A percentile compares a stretch with the other conserved stretches of the same genome.
Evolutionary conservation across 257 asterid species (phyloP).

Genomic region (Solanum chaucha): DNA sequence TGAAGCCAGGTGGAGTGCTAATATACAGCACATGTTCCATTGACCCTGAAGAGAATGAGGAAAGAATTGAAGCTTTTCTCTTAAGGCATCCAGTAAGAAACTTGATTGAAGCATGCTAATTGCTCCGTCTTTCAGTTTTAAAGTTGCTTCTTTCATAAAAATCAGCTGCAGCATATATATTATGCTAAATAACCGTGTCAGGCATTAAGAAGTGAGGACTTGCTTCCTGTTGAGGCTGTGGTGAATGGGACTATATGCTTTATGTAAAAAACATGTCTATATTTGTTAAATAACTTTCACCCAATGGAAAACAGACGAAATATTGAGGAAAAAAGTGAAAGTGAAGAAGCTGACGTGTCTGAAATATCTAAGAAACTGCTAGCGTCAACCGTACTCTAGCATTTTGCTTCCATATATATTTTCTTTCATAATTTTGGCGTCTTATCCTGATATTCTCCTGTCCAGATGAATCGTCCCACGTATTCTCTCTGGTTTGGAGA

Average conservation of each 20-base stretch:
- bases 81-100: constrained; percentile 52
- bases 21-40: constrained; percentile 89
- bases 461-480: background rate
- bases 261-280: background rate
- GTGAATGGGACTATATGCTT: background rate
- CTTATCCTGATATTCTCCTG: background rate
- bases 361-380: background rate
- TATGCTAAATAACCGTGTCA: background rate
- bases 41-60: constrained; percentile 83
- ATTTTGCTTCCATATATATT: background rate
- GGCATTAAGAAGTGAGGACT: background rate
- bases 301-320: background rate
- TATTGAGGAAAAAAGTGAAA: background rate
- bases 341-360: background rate
- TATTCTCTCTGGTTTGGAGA: background rate
- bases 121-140: background rate
- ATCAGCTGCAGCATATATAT: background rate
- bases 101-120: background rate
- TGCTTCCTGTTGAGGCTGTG: background rate
- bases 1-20: constrained; percentile 68
- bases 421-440: background rate
- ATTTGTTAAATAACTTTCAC: background rate
- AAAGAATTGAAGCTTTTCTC: constrained; percentile 79
- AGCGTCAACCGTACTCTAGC: background rate
- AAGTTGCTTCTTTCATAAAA: background rate